Conservation (phyloP, 805 yeast genomes). For the Allodekkera sacchari region DNA sequence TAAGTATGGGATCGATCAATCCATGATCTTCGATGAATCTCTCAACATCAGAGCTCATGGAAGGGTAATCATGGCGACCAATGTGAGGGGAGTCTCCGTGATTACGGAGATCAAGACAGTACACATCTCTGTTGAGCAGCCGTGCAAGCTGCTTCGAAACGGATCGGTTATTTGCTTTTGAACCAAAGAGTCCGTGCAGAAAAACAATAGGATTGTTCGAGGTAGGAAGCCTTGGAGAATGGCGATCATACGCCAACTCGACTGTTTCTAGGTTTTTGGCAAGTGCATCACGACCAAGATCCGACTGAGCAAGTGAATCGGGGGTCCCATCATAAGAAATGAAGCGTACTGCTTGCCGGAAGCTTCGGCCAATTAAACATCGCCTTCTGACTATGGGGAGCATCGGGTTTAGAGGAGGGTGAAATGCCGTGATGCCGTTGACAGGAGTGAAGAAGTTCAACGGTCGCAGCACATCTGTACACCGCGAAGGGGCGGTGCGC, state of each 20-base stretch:
- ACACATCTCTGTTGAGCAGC: slow-evolving; percentile 46
- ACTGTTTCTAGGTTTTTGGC: slow-evolving; percentile 41
- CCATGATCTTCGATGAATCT: slow-evolving; percentile 45
- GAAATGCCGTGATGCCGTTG: too few relatives aligned
- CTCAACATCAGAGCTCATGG: slow-evolving; percentile 83
- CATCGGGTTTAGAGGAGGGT: too few relatives aligned
- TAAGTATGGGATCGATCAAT: slow-evolving; percentile 44
- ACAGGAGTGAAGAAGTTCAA: too few relatives aligned
- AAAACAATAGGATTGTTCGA: slow-evolving; percentile 54
- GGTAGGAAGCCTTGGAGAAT: slow-evolving; percentile 11
- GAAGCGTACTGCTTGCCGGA: too few relatives aligned
- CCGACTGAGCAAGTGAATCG: slow-evolving; percentile 13
- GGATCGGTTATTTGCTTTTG: slow-evolving; percentile 68
- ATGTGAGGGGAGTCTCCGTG: slow-evolving; percentile 88
- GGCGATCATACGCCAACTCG: slow-evolving; percentile 43
- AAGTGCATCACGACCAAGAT: slow-evolving; percentile 13
- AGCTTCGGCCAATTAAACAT: too few relatives aligned
- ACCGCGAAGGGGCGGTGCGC: too few relatives aligned
- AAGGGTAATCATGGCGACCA: slow-evolving; percentile 64
- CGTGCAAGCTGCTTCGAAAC: slow-evolving; percentile 56
- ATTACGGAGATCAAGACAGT: slow-evolving; percentile 73
- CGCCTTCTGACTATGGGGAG: too few relatives aligned
- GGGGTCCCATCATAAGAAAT: slow-evolving; percentile 21
- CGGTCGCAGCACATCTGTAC: too few relatives aligned
- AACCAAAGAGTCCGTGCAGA: slow-evolving; percentile 86